Base-by-base conservation (phyloP, 345 rosid species). In the Euphorbia peplus region DNA sequence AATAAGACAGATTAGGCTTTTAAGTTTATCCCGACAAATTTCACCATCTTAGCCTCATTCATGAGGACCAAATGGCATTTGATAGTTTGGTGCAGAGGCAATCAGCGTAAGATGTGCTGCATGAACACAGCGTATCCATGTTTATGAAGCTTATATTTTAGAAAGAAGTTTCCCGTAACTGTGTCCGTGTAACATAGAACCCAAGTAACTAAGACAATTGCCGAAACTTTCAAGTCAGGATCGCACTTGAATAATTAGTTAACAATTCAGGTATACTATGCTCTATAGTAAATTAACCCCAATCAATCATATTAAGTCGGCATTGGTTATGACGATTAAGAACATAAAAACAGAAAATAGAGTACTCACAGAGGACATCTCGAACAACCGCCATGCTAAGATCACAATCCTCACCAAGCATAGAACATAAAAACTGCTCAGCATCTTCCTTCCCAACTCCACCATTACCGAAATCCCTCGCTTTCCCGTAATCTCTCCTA, bases 351-450 rank as follows among this genome's bases (percentile, higher is more conserved):
- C 37, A 24, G 7, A 1, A 5, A 25, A 15, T 4, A 8, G 10
- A 64, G 63, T 42, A 78, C 96, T 88, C 75, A 93, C 98, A 79
- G 5, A 88, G 77, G 46, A 91, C 90, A 75, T 91, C 98, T 83
- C 85, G 80, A 63, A 93, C 85, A 76, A 91, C 87, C 60, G 83
- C 96, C 80, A 89, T 68, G 73, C 85, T 83, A 58, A 93, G 86
- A 60, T 89, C 84, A 21, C 83, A 81, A 63, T 91, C 91, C 18
- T 85, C 85, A 8, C 89, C 93, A 14, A 93, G 97, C 95, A 93
- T 86, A 8, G 91, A 86, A 72, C 46, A 84, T 35, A 93, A 62
- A 19, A 91, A 88, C 74, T 84, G 96, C 75, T 85, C 97, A 22
- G 80, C 80, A 56, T 81, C 87, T 79, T 89, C 91, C 69, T 63